Evolutionary conservation across 2,329 filamentous ascomycete species (phyloP).

Genomic region (Hyphodiscus sp.): DNA sequence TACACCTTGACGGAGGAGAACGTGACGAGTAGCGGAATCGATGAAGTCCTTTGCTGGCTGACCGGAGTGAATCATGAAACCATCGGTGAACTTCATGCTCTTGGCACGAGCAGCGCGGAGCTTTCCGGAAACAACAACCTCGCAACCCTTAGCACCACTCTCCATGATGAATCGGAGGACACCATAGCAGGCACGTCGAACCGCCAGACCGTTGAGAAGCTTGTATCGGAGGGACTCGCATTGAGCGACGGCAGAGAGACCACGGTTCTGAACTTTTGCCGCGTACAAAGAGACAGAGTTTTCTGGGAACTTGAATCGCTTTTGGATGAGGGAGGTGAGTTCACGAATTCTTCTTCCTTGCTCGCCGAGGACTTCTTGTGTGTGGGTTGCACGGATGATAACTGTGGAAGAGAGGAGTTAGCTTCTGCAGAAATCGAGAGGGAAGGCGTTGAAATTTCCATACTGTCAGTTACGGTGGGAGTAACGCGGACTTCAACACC

Average conservation of each 20-base stretch:
- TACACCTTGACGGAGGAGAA: slow-evolving; percentile 98
- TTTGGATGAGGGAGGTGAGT: slow-evolving; percentile 99
- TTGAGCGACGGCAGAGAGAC: slow-evolving; percentile 98
- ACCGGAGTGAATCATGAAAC: slow-evolving; percentile 99
- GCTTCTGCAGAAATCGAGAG: neutral
- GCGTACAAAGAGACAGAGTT: slow-evolving; percentile 99
- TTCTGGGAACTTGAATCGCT: slow-evolving; percentile 99
- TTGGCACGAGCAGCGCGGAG: slow-evolving; percentile 98
- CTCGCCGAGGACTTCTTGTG: slow-evolving; percentile 99
- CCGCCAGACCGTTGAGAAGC: slow-evolving; percentile 98
- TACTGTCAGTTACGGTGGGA: slow-evolving; percentile 99
- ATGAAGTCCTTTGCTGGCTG: slow-evolving; percentile 99
- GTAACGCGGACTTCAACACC: slow-evolving; percentile 99
- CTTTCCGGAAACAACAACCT: slow-evolving; percentile 99
- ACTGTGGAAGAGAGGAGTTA: neutral
- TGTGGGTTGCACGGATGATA: slow-evolving; percentile 99
- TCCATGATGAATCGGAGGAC: slow-evolving; percentile 99
- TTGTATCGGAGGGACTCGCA: slow-evolving; percentile 99
- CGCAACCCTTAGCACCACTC: slow-evolving; percentile 98
- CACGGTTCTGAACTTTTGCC: slow-evolving; percentile 99
- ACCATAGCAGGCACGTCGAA: slow-evolving; percentile 99
- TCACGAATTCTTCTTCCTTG: slow-evolving; percentile 99
- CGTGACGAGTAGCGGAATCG: slow-evolving; percentile 96
- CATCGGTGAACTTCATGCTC: slow-evolving; percentile 99
- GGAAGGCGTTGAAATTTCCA: slow-evolving; percentile 33